Conservation (phyloP, 345 rosid genomes). For the Alliaria petiolata region DNA sequence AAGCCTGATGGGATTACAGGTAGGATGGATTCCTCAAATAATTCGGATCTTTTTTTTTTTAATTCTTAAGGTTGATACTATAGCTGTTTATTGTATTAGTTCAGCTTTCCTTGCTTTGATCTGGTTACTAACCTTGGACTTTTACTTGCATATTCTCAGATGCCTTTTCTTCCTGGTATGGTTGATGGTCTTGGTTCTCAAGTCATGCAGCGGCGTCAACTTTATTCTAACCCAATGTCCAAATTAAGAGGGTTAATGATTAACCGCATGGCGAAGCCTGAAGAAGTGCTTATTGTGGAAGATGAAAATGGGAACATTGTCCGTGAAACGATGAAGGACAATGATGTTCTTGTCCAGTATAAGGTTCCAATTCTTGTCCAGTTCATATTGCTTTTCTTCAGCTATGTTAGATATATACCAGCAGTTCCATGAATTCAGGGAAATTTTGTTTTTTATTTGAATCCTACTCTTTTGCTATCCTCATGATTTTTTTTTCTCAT, state of each 20-base stretch:
- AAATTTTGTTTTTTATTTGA: background rate
- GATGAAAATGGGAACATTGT: conserved; percentile 99
- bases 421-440: background rate
- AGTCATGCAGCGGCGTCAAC: conserved; percentile 81
- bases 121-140: conserved; percentile 12
- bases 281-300: conserved; percentile 96
- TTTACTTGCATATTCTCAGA: conserved; percentile 39
- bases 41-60: background rate
- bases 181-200: conserved; percentile 83
- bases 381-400: conserved; percentile 1
- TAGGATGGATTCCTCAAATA: conserved; percentile 30
- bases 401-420: background rate
- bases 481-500: background rate
- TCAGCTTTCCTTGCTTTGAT: conserved; percentile 7
- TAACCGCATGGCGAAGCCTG: conserved; percentile 99
- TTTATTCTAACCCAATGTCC: conserved; percentile 82
- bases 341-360: conserved; percentile 98
- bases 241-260: conserved; percentile 94
- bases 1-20: conserved; percentile 85
- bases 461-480: background rate
- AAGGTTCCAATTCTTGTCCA: conserved; percentile 48
- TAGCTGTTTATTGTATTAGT: conserved; percentile 1
- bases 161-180: conserved; percentile 72
- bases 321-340: conserved; percentile 98
- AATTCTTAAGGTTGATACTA: background rate